Evolutionary conservation across 2,329 filamentous ascomycete genomes (phyloP).

Genomic region (Botryosphaeria agaves): DNA sequence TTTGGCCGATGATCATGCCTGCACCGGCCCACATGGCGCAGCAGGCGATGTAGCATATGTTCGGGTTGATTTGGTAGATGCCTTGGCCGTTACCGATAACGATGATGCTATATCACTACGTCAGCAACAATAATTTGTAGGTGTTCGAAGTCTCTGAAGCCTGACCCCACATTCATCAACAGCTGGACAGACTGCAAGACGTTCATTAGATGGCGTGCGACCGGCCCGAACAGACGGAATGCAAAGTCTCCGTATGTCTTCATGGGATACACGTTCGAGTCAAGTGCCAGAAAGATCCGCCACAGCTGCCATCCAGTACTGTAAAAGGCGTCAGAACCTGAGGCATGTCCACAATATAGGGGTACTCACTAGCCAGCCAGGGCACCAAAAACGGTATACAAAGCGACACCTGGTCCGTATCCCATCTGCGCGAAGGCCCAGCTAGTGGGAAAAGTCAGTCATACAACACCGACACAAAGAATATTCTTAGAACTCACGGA

Average conservation of each 20-base stretch:
- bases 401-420: constrained; percentile 17
- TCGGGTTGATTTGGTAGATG: constrained; percentile 33
- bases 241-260: constrained; percentile 23
- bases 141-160: too few species aligned
- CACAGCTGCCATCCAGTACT: constrained; percentile 21
- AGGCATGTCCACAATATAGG: background rate
- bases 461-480: too few species aligned
- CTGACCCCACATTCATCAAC: constrained; percentile 33
- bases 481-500: constrained; percentile 8
- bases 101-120: too few species aligned
- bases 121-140: too few species aligned
- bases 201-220: constrained; percentile 20
- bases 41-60: constrained; percentile 36
- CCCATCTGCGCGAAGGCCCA: constrained; percentile 15
- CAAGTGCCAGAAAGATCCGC: constrained; percentile 22
- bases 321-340: too few species aligned
- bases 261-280: constrained; percentile 22
- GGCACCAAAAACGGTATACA: constrained; percentile 20
- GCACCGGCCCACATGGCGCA: constrained; percentile 31
- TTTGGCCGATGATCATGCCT: constrained; percentile 37
- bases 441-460: too few species aligned
- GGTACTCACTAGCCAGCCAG: constrained; percentile 13
- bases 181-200: constrained; percentile 22
- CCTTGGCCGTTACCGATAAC: constrained; percentile 36
- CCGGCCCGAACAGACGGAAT: constrained; percentile 20